Evolutionary conservation across 83 land plant genomes (phyloP).

Genomic region (Diphasiastrum complanatum): DNA sequence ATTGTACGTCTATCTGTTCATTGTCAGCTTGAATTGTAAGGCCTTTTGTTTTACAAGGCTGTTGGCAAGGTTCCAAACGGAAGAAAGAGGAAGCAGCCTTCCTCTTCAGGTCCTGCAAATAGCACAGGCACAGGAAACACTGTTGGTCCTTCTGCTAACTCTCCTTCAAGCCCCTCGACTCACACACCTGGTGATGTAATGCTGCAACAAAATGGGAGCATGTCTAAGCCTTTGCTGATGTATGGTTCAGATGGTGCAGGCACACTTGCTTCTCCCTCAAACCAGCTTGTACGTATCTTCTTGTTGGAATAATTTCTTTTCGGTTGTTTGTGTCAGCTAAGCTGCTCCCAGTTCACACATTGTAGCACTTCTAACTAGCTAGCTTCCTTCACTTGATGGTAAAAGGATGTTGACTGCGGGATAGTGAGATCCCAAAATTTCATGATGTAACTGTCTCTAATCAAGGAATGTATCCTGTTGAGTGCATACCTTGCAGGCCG

Average conservation of each 20-base stretch:
- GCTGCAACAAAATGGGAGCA: constrained; percentile 8
- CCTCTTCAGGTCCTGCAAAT: constrained; percentile 11
- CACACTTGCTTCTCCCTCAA: not conserved
- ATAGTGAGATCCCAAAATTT: no score
- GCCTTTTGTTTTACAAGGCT: not conserved
- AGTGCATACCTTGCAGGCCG: constrained; percentile 8
- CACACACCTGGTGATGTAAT: constrained; percentile 10
- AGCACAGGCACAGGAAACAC: constrained; percentile 15
- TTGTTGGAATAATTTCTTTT: not conserved
- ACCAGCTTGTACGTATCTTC: constrained; percentile 2
- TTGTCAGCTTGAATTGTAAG: not conserved
- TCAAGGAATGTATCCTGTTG: not conserved
- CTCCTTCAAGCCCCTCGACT: constrained; percentile 11
- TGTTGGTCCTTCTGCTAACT: constrained; percentile 1
- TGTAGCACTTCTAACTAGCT: no score
- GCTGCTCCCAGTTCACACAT: no score
- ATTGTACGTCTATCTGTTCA: not conserved
- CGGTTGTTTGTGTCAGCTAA: no score
- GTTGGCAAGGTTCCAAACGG: constrained; percentile 1
- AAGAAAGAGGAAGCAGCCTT: constrained; percentile 9
- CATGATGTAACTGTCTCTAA: no score
- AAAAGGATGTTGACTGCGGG: no score
- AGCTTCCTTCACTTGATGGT: no score
- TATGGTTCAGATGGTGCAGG: constrained; percentile 6
- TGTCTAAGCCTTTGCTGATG: constrained; percentile 10